phyloP scores from a whole-genome alignment of 2,329 filamentous ascomycete genomes.

The Colletotrichum limetticola region DNA sequence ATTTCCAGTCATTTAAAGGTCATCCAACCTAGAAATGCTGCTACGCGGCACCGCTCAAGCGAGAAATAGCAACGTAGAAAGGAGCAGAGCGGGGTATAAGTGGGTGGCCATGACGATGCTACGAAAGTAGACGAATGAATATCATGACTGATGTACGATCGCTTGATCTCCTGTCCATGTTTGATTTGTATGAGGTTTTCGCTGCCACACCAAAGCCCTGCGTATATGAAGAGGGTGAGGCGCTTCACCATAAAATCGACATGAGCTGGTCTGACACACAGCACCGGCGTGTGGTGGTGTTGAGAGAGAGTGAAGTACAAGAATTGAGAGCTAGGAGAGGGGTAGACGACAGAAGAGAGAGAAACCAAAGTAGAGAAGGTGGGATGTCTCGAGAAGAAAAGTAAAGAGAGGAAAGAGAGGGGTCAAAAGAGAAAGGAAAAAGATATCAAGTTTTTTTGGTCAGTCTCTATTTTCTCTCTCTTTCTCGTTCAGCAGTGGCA shows the following conservation, averaged over 20 bases:
- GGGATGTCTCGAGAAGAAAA: background rate
- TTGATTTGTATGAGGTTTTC: background rate
- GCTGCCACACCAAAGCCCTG: background rate
- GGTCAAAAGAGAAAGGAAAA: background rate
- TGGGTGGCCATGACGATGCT: conserved; percentile 25
- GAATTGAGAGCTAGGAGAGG: background rate
- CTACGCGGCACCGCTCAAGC: background rate
- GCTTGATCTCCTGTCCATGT: conserved; percentile 3
- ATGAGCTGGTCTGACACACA: background rate
- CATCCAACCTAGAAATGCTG: background rate
- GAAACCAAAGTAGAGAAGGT: background rate
- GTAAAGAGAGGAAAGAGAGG: background rate
- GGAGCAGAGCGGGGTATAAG: conserved; percentile 27
- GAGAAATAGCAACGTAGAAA: conserved; percentile 25
- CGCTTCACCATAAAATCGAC: background rate
- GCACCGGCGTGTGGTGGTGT: background rate
- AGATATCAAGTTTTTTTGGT: conserved; percentile 9
- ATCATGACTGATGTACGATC: conserved; percentile 33
- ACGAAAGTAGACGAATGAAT: conserved; percentile 33
- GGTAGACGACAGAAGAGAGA: background rate
- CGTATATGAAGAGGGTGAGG: background rate
- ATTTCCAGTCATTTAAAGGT: background rate
- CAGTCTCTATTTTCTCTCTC: background rate
- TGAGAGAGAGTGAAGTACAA: background rate
- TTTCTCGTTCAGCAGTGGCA: background rate